Evolutionary conservation across 768 basidiomycete genomes (phyloP).

Genomic region (Boletus pseudopeckii): DNA sequence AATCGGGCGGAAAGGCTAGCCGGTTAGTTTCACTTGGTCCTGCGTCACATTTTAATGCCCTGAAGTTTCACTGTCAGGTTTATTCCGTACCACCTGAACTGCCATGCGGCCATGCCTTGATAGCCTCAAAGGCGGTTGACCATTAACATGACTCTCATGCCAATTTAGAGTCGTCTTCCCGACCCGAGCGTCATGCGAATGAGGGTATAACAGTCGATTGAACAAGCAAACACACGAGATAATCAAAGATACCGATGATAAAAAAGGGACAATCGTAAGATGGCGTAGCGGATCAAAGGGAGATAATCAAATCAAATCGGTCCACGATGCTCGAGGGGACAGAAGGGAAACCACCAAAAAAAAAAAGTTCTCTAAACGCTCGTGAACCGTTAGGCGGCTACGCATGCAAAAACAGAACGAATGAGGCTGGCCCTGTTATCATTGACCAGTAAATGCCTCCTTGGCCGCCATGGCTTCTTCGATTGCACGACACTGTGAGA

Average conservation of each 20-base stretch:
- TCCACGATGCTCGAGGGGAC: neutral
- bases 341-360: neutral
- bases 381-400: neutral
- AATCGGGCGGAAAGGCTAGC: too few relatives aligned
- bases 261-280: neutral
- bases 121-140: too few relatives aligned
- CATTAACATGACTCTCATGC: neutral
- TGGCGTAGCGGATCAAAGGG: neutral
- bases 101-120: too few relatives aligned
- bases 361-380: neutral
- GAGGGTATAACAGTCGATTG: constrained; percentile 1
- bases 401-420: neutral
- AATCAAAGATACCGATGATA: neutral
- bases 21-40: too few relatives aligned
- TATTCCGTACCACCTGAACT: too few relatives aligned
- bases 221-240: constrained; percentile 5
- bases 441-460: constrained; percentile 7
- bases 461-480: constrained; percentile 42
- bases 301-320: neutral
- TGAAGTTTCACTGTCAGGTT: too few relatives aligned
- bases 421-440: neutral
- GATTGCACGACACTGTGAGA: constrained; percentile 64
- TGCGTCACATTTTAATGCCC: too few relatives aligned
- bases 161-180: neutral
- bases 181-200: neutral